These are phyloP conservation scores for Zygotorulaspora sp. DNA, from an alignment of 805 yeast species.

Conservation along the genomic window DNA sequence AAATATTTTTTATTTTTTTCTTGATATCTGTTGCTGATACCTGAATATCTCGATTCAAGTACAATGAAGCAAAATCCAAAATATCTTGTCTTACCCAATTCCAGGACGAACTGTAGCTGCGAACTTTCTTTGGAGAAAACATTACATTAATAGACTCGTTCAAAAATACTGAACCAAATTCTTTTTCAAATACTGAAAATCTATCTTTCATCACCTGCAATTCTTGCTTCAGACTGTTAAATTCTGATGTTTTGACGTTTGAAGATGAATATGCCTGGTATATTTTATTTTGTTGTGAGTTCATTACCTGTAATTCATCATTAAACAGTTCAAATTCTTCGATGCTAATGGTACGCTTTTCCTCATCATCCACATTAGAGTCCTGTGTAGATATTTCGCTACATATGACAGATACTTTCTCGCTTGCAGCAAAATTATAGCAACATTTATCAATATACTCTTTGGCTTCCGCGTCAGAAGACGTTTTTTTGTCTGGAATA, in stretches of 20 bases:
- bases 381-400: not conserved
- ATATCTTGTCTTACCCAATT: constrained; percentile 94
- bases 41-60: not conserved
- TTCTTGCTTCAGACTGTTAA: constrained; percentile 5
- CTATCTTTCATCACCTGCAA: constrained; percentile 63
- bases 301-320: constrained; percentile 9
- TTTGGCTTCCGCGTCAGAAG: constrained; percentile 6
- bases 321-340: constrained; percentile 68
- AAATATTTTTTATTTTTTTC: constrained; percentile 3
- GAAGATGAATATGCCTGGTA: constrained; percentile 5
- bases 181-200: constrained; percentile 43
- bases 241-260: constrained; percentile 1
- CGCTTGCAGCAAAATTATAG: constrained; percentile 8
- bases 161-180: constrained; percentile 78
- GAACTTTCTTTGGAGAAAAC: constrained; percentile 71
- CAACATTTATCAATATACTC: constrained; percentile 12
- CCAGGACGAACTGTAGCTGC: constrained; percentile 89
- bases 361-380: constrained; percentile 86
- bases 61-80: constrained; percentile 29
- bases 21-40: not conserved
- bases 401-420: constrained; percentile 2
- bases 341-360: constrained; percentile 91
- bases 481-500: constrained; percentile 3
- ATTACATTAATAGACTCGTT: constrained; percentile 69
- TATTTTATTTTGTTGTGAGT: constrained; percentile 20